Percentiles rank a stretch among this genome's conserved stretches.
Evolutionary conservation across 2,329 filamentous ascomycete species (phyloP).

Genomic region (Pseudogymnoascus verrucosus): DNA sequence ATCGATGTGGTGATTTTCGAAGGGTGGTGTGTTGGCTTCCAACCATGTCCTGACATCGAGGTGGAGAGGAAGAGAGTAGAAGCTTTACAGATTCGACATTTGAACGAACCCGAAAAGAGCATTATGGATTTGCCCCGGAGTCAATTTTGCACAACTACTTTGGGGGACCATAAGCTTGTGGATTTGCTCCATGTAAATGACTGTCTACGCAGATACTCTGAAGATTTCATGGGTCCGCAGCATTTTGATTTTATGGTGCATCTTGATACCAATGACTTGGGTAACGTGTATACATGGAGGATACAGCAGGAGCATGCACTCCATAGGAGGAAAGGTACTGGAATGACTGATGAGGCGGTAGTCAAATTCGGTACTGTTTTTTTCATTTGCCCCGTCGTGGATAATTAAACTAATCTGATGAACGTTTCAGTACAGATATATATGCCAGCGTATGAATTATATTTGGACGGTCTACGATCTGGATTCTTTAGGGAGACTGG

Average conservation of each 20-base stretch:
- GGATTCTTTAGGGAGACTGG: constrained; percentile 34
- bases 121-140: neutral
- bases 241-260: constrained; percentile 56
- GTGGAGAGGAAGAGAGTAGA: constrained; percentile 40
- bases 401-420: neutral
- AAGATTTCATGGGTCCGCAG: constrained; percentile 44
- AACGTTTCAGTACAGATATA: constrained; percentile 41
- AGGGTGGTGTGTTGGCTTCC: constrained; percentile 67
- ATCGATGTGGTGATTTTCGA: constrained; percentile 56
- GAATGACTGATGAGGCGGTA: constrained; percentile 60
- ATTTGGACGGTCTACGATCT: constrained; percentile 38
- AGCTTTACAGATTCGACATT: constrained; percentile 28
- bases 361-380: constrained; percentile 41
- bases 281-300: constrained; percentile 61
- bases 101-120: neutral
- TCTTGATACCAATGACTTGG: constrained; percentile 52
- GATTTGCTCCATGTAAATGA: constrained; percentile 52
- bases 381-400: neutral
- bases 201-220: constrained; percentile 44
- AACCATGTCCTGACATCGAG: constrained; percentile 39
- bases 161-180: constrained; percentile 45
- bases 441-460: constrained; percentile 49
- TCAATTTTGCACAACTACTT: constrained; percentile 25
- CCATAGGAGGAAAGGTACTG: constrained; percentile 45
- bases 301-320: constrained; percentile 56